Conservation (phyloP, 768 basidiomycete genomes). For the Amanita pallidorosea region DNA sequence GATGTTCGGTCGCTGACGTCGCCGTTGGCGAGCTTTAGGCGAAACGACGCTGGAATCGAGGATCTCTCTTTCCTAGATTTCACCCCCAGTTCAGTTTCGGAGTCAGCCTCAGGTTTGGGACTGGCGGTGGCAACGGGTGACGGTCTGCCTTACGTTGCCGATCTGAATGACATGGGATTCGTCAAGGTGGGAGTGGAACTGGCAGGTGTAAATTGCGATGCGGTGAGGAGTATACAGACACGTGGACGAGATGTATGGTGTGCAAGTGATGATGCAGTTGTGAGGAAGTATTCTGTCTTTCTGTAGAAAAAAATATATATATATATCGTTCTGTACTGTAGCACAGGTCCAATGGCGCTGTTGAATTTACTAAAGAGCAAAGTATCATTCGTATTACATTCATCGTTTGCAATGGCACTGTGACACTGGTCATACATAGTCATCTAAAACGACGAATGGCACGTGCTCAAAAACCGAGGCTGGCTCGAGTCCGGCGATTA, state of each 20-base stretch:
- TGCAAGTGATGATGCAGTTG: slow-evolving; percentile 54
- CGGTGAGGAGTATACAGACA: slow-evolving; percentile 33
- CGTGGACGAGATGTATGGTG: slow-evolving; percentile 33
- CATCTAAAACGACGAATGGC: too few relatives aligned
- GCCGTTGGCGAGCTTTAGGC: slow-evolving; percentile 28
- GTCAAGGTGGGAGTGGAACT: slow-evolving; percentile 35
- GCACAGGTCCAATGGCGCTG: too few relatives aligned
- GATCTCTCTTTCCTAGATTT: slow-evolving; percentile 27
- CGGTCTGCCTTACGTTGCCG: slow-evolving; percentile 48
- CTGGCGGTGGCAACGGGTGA: slow-evolving; percentile 45
- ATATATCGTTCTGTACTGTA: too few relatives aligned
- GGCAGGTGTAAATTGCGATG: slow-evolving; percentile 52
- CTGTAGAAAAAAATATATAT: too few relatives aligned
- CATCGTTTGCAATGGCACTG: too few relatives aligned
- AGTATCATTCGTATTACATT: too few relatives aligned
- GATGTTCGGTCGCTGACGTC: slow-evolving; percentile 34
- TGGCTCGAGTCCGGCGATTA: too few relatives aligned
- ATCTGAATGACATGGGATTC: slow-evolving; percentile 26
- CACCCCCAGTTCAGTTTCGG: neutral
- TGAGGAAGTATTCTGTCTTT: slow-evolving; percentile 30
- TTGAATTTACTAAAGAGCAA: too few relatives aligned
- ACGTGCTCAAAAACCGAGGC: too few relatives aligned
- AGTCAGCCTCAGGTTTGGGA: slow-evolving; percentile 10
- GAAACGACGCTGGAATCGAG: slow-evolving; percentile 39
- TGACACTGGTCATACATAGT: too few relatives aligned